Percentiles rank a stretch among this genome's conserved stretches.
phyloP scores from a whole-genome alignment of 345 rosid genomes.

The Eucalyptus decipiens region DNA sequence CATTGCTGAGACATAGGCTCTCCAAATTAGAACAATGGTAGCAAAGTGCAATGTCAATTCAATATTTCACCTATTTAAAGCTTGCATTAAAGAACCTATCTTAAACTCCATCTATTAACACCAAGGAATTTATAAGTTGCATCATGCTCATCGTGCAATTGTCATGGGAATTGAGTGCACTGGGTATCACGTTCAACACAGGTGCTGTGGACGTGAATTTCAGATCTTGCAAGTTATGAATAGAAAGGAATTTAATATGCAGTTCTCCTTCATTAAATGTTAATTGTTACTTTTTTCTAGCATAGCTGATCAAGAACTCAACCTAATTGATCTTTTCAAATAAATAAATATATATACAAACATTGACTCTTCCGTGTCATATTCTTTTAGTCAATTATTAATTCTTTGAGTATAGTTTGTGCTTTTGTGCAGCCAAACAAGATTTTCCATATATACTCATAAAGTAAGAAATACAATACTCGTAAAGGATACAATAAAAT shows the following conservation, averaged over 20 bases:
- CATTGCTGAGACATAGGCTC: constrained; percentile 28
- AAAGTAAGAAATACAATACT: neutral
- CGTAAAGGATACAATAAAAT: neutral
- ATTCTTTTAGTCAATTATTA: neutral
- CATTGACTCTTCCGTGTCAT: neutral
- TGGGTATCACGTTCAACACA: neutral
- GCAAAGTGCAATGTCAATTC: neutral
- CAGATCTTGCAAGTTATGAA: neutral
- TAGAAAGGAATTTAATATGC: neutral
- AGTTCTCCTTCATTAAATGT: neutral
- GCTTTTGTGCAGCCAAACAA: neutral
- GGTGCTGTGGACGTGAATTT: neutral
- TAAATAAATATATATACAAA: neutral
- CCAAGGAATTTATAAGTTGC: neutral
- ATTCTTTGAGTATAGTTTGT: neutral
- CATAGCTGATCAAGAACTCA: neutral
- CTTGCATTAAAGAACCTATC: neutral
- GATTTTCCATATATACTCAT: neutral
- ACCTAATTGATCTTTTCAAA: neutral
- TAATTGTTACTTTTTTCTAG: neutral
- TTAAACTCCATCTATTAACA: neutral
- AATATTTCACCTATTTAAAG: neutral
- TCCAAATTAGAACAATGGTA: neutral
- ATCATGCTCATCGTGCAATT: neutral
- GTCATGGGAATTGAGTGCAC: neutral